These are phyloP conservation scores for Leccinellum luteum DNA, from an alignment of 768 basidiomycete genomes.

Conservation along the genomic window DNA sequence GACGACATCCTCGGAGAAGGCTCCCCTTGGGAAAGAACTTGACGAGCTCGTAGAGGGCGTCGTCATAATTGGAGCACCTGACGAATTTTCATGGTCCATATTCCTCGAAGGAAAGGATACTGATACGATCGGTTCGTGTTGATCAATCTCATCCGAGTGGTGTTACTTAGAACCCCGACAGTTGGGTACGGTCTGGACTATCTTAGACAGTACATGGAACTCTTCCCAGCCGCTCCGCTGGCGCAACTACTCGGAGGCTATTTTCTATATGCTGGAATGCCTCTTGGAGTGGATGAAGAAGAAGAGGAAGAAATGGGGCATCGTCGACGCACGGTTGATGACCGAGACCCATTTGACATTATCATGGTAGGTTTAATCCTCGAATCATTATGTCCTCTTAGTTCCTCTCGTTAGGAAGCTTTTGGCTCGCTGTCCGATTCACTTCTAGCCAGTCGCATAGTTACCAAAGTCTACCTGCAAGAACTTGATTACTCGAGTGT, in stretches of 20 bases:
- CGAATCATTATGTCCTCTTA: neutral
- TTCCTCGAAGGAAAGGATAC: constrained; percentile 74
- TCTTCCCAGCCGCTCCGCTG: constrained; percentile 64
- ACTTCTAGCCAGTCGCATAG: constrained; percentile 63
- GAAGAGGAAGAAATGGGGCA: constrained; percentile 21
- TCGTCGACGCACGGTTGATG: constrained; percentile 21
- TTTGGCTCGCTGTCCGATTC: constrained; percentile 51
- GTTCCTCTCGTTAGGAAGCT: constrained; percentile 45
- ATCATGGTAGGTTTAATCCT: constrained; percentile 51
- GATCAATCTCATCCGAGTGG: neutral
- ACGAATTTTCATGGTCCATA: constrained; percentile 81
- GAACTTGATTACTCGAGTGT: constrained; percentile 76
- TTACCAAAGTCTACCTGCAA: constrained; percentile 60
- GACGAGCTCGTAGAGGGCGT: constrained; percentile 72
- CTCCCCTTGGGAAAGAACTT: constrained; percentile 53
- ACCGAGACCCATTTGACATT: constrained; percentile 54
- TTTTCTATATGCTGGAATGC: constrained; percentile 56
- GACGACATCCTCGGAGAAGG: constrained; percentile 40
- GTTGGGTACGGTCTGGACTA: constrained; percentile 59
- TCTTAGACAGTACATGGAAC: constrained; percentile 55
- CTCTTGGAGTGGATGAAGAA: constrained; percentile 39
- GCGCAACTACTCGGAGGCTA: constrained; percentile 63
- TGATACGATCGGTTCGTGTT: constrained; percentile 57
- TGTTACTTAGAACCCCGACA: constrained; percentile 26
- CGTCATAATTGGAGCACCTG: constrained; percentile 69